Conservation (phyloP, 139 green algal genomes). For the Limnomonas spitsbergensis region DNA sequence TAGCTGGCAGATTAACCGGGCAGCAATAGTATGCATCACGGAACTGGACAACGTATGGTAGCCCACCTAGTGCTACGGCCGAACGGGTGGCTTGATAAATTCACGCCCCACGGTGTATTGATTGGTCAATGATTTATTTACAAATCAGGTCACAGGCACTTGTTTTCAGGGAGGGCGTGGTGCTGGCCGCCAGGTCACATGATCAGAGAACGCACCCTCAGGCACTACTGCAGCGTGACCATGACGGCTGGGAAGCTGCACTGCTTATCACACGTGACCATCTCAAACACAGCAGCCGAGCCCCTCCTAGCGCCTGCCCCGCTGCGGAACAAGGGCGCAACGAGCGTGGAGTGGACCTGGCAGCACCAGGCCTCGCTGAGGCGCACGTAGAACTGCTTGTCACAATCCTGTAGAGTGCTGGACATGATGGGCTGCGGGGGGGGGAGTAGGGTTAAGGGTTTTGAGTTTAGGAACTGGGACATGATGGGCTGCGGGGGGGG, state of each 20-base stretch:
- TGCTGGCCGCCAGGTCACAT: neutral
- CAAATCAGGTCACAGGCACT: too few species aligned
- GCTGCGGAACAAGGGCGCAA: neutral
- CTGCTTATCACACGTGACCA: neutral
- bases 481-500: neutral
- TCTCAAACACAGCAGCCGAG: neutral
- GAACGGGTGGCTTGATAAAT: too few species aligned
- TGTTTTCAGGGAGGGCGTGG: neutral
- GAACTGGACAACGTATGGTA: too few species aligned
- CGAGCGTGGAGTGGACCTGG: neutral
- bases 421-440: neutral
- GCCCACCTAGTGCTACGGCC: too few species aligned
- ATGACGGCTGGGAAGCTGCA: neutral
- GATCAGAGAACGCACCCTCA: neutral
- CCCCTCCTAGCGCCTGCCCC: neutral
- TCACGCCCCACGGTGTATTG: too few species aligned
- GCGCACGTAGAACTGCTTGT: neutral
- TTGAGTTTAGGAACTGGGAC: neutral
- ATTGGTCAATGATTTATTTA: too few species aligned
- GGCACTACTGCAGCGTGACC: neutral
- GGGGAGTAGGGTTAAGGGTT: neutral
- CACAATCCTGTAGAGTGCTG: neutral
- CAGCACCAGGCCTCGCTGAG: neutral
- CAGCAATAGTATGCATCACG: too few species aligned
- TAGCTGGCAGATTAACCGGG: too few species aligned